Evolutionary conservation across 805 yeast species (phyloP), one percentile per base, ranked within the genome.

Genomic region (Metschnikowia rubicola): DNA sequence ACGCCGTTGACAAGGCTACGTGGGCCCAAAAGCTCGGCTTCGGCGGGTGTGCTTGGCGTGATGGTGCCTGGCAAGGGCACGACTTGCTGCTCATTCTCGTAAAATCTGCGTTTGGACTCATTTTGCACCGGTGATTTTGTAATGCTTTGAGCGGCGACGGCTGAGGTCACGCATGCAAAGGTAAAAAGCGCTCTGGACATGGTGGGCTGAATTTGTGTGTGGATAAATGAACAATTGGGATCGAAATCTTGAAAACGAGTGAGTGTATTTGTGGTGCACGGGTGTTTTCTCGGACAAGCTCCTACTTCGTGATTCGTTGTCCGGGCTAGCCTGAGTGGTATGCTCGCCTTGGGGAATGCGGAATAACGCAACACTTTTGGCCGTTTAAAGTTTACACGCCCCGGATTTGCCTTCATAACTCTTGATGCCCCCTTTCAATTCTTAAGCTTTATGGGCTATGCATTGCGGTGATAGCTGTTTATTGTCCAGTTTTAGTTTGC

Each of bases 1-100:
- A 78, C 74, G 11, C 86, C 88, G 54, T 78, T 77, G 41, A 81
- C 72, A 19, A 77, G 58, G 46, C 70, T 62, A 55, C 73, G 73
- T 35, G 79, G 73, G 9, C 80, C 81, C 51, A 78, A 60, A 0
- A 70, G 51, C 46, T 73, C 71, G 10, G 73, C 54, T 52, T 78
- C 74, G 11, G 71, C 49, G 8, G 67, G 70, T 2, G 75, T 54
- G 11, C 78, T 75, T 26, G 79, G 70, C 8, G 67, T 63, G 1
- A 68, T 62, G 0, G 81, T 75, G 3, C 83, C 83, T 29, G 83
- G 82, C 15, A 76, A 60, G 2, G 81, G 79, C 2, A 68, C 68
- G 15, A 72, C 68, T 9, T 64, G 56, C 28, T 62, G 60, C 43
- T 78, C 82, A 55, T 79, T 79, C 50, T 74, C 80, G 53, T 79